Evolutionary conservation across 2,329 filamentous ascomycete genomes (phyloP).

Genomic region (Beauveria asiatica): DNA sequence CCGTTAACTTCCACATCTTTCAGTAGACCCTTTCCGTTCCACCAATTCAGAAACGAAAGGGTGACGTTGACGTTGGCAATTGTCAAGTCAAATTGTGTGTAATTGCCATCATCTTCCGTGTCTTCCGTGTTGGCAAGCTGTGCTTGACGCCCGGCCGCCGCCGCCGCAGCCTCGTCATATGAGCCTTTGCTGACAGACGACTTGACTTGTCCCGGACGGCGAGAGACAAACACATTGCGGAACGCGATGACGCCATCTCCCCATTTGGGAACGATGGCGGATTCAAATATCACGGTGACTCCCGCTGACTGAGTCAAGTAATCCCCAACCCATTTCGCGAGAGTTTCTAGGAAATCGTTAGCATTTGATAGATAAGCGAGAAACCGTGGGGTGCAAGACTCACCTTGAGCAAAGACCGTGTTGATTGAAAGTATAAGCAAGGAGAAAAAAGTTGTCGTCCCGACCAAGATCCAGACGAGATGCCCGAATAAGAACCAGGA

Average conservation of each 20-base stretch:
- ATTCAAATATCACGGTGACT: constrained; percentile 91
- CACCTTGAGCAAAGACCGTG: constrained; percentile 89
- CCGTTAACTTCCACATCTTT: constrained; percentile 92
- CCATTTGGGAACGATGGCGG: constrained; percentile 95
- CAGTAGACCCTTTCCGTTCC: constrained; percentile 88
- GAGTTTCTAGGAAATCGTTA: constrained; percentile 55
- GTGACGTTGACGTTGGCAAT: constrained; percentile 95
- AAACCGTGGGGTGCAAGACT: constrained; percentile 16
- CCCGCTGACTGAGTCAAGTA: constrained; percentile 92
- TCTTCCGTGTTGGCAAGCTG: constrained; percentile 40
- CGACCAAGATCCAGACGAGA: constrained; percentile 89
- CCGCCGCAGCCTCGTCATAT: constrained; percentile 75
- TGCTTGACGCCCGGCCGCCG: constrained; percentile 60
- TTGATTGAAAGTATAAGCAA: constrained; percentile 86
- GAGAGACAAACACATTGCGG: constrained; percentile 90
- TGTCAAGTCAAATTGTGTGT: constrained; percentile 93
- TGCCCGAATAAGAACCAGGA: constrained; percentile 95
- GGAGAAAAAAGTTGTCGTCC: constrained; percentile 95
- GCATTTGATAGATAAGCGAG: not conserved
- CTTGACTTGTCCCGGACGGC: constrained; percentile 72
- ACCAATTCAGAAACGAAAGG: constrained; percentile 96
- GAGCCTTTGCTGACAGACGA: constrained; percentile 90
- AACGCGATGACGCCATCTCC: constrained; percentile 91
- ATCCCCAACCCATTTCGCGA: constrained; percentile 89
- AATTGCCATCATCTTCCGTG: constrained; percentile 79